Percentiles rank a stretch among this genome's conserved stretches.
phyloP scores from a whole-genome alignment of 345 rosid genomes.

The Erucastrum elatum region DNA sequence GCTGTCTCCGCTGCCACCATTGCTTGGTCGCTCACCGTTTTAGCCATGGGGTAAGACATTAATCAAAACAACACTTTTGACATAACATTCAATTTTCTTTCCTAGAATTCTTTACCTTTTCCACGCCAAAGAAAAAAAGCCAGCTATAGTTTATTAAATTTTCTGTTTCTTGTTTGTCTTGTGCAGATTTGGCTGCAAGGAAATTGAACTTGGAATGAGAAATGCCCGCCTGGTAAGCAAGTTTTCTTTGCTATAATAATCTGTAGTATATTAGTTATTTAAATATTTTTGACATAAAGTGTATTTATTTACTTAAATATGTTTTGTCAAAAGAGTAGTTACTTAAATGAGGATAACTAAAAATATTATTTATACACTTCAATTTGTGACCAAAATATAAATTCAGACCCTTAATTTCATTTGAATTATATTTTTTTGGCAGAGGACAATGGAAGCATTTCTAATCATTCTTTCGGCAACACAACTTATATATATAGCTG shows the following conservation, averaged over 20 bases:
- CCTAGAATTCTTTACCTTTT: not conserved
- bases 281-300: not conserved
- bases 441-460: slow-evolving; percentile 99
- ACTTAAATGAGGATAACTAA: not conserved
- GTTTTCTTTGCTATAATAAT: not conserved
- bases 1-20: slow-evolving; percentile 71
- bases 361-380: not conserved
- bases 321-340: not conserved
- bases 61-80: not conserved
- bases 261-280: not conserved
- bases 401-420: not conserved
- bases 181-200: slow-evolving; percentile 82
- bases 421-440: slow-evolving; percentile 29
- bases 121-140: not conserved
- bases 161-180: not conserved
- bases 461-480: slow-evolving; percentile 77
- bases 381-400: not conserved
- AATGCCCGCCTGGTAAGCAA: slow-evolving; percentile 72
- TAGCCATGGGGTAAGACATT: slow-evolving; percentile 79
- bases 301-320: too few species aligned
- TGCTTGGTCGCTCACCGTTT: slow-evolving; percentile 89
- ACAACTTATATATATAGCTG: slow-evolving; percentile 73
- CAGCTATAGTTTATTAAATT: not conserved
- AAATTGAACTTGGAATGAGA: slow-evolving; percentile 71
- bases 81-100: not conserved